Evolutionary conservation across 257 asterid species (phyloP), one percentile per base, ranked within the genome.

Genomic region (Fraxinus americana): DNA sequence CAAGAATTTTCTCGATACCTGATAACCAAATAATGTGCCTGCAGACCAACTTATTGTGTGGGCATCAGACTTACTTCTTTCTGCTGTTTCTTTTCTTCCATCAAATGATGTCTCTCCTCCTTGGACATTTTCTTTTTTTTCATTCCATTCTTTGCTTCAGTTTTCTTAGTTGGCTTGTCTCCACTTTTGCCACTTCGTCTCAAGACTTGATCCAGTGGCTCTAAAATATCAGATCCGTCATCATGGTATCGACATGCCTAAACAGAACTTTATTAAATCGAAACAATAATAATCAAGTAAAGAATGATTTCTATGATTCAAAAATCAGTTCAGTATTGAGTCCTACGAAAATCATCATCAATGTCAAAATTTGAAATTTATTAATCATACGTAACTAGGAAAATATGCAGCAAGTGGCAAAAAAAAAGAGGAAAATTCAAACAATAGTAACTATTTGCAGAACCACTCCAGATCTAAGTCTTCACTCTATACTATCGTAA

Each of bases 71-170:
- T 83, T 86, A 95, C 98, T 86, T 95, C 98, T 85, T 88, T 94
- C 74, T 80, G 89, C 78, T 80, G 82, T 71, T 87, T 94, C 90
- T 85, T 92, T 88, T 91, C 97, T 87, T 94, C 97, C 89, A 86
- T 86, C 82, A 91, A 32, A 67, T 80, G 92, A 78, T 85, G 83
- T 76, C 87, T 90, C 83, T 91, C 99, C 88, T 95, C 98, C 91
- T 91, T 93, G 1, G 92, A 82, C 70, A 70, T 77, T 84, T 85
- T 87, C 78, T 59, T 87, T 83, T 86, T 82, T 80, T 80, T 87
- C 73, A 35, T 57, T 70, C 85, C 82, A 74, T 27, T 89, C 84
- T 83, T 89, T 77, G 50, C 73, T 69, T 67, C 77, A 70, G 66
- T 83, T 81, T 80, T 85, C 72, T 75, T 86, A 57, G 81, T 79